These are phyloP conservation scores for Paramecium sonneborni DNA, from an alignment of 73 alveolate species.

Conservation along the genomic window DNA sequence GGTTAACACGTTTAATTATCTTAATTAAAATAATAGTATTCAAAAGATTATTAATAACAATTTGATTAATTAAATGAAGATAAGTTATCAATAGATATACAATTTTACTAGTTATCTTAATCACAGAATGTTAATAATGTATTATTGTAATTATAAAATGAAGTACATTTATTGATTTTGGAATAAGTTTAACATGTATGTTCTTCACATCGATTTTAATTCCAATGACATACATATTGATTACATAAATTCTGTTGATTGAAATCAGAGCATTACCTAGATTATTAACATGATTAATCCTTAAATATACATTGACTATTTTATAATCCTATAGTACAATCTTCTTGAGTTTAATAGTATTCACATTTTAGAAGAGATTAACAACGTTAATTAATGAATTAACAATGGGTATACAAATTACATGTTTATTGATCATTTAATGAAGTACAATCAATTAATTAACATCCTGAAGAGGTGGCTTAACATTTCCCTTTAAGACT, in stretches of 20 bases:
- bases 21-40: neutral
- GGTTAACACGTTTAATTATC: neutral
- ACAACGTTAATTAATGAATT: neutral
- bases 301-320: neutral
- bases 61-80: neutral
- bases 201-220: neutral
- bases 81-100: neutral
- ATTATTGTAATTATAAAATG: neutral
- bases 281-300: neutral
- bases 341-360: neutral
- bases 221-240: neutral
- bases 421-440: neutral
- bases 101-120: neutral
- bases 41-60: neutral
- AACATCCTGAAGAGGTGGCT: neutral
- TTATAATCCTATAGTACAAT: neutral
- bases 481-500: neutral
- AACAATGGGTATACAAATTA: neutral
- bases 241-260: neutral
- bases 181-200: neutral
- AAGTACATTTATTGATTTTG: neutral
- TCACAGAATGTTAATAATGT: neutral
- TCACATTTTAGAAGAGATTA: neutral
- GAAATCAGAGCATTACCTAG: neutral
- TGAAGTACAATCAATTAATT: neutral